phyloP scores from a whole-genome alignment of 2,329 filamentous ascomycete genomes.

The Sporothrix inflata region DNA sequence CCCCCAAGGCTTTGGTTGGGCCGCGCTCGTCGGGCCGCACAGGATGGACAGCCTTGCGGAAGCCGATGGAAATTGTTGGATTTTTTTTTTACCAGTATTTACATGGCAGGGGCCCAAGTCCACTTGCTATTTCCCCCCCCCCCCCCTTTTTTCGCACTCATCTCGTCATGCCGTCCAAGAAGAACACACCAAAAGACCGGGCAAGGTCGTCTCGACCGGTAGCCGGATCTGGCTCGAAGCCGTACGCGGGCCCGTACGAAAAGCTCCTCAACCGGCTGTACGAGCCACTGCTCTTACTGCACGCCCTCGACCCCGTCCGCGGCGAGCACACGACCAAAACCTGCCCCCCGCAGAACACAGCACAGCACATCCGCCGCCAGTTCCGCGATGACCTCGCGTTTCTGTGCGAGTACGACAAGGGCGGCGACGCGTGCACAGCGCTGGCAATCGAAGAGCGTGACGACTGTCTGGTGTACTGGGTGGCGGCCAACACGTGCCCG shows the following conservation, averaged over 20 bases:
- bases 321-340: constrained; percentile 36
- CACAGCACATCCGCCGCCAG: constrained; percentile 31
- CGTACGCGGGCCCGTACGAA: background rate
- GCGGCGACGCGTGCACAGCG: constrained; percentile 50
- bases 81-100: background rate
- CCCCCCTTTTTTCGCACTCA: background rate
- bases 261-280: constrained; percentile 41
- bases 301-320: constrained; percentile 41
- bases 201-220: background rate
- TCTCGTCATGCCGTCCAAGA: background rate
- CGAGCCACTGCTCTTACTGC: constrained; percentile 44
- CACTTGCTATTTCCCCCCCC: background rate
- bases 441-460: constrained; percentile 46
- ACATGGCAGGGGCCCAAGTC: background rate
- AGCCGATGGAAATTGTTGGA: background rate
- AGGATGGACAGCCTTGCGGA: background rate
- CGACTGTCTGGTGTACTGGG: constrained; percentile 46
- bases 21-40: background rate
- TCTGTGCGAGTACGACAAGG: constrained; percentile 52
- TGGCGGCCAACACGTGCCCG: constrained; percentile 46
- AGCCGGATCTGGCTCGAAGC: background rate
- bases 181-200: background rate
- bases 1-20: too few relatives aligned
- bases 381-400: constrained; percentile 49
- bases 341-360: background rate